Conservation (phyloP, 2,329 filamentous ascomycete species). For the Raffaelea ambrosiae region DNA sequence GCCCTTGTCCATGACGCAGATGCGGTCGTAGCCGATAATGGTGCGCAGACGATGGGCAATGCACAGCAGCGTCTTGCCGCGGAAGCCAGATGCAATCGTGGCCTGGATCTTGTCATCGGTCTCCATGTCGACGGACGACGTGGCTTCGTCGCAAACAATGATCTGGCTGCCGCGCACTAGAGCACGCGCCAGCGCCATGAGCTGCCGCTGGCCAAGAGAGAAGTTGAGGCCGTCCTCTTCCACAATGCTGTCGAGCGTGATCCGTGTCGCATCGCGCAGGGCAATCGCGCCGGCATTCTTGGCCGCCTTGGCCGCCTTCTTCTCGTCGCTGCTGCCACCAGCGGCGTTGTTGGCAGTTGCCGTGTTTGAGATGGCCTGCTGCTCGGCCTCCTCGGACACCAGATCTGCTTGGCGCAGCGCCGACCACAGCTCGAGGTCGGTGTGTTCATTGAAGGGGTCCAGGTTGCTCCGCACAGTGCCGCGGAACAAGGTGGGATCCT, state of each 20-base stretch:
- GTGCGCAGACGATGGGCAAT: slow-evolving; percentile 90
- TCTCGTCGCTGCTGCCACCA: neutral
- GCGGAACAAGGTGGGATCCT: slow-evolving; percentile 75
- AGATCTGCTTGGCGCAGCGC: slow-evolving; percentile 71
- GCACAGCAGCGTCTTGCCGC: slow-evolving; percentile 79
- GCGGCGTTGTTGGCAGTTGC: slow-evolving; percentile 1
- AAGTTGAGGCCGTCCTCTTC: slow-evolving; percentile 96
- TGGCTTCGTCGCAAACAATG: slow-evolving; percentile 96
- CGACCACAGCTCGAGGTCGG: slow-evolving; percentile 69
- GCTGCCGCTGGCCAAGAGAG: slow-evolving; percentile 86
- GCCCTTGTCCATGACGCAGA: slow-evolving; percentile 93
- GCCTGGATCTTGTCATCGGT: slow-evolving; percentile 92
- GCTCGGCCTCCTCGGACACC: slow-evolving; percentile 33
- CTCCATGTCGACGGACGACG: slow-evolving; percentile 87
- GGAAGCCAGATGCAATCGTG: slow-evolving; percentile 79
- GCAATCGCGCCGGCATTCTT: neutral
- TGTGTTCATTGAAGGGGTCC: slow-evolving; percentile 72
- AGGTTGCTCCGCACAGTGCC: slow-evolving; percentile 74
- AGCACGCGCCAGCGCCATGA: slow-evolving; percentile 89
- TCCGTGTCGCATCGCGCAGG: slow-evolving; percentile 38
- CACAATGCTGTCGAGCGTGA: slow-evolving; percentile 76
- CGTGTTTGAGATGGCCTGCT: slow-evolving; percentile 14
- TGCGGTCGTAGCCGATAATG: slow-evolving; percentile 88
- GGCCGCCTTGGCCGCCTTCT: neutral
- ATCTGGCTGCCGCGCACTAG: slow-evolving; percentile 82